Conservation (phyloP, 352 stramenopile species). For the Phytophthora constricta region DNA sequence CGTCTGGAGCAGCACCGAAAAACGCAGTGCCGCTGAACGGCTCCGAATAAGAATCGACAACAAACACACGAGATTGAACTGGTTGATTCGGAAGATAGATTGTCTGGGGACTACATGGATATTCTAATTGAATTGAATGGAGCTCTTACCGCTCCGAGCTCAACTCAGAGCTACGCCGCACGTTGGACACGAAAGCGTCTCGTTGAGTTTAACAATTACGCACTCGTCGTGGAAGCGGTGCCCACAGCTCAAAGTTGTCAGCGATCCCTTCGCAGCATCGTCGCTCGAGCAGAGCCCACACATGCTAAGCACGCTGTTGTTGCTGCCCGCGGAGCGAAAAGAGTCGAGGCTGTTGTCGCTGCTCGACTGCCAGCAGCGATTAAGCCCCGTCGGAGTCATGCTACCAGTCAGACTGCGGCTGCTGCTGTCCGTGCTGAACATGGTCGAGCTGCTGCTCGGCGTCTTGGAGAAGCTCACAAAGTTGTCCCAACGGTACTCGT, state of each 20-base stretch:
- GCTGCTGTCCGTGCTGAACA: slow-evolving; percentile 32
- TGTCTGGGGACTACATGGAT: too few species aligned
- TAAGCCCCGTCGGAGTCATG: slow-evolving; percentile 8
- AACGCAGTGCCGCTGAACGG: background rate
- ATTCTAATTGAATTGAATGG: too few species aligned
- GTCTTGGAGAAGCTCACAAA: slow-evolving; percentile 46
- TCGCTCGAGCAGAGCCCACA: slow-evolving; percentile 34
- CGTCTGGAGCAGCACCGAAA: background rate
- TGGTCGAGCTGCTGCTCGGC: slow-evolving; percentile 42
- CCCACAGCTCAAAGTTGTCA: slow-evolving; percentile 54
- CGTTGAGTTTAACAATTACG: slow-evolving; percentile 63
- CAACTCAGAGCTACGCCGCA: slow-evolving; percentile 29
- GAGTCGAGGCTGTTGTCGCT: slow-evolving; percentile 42
- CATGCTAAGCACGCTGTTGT: slow-evolving; percentile 24
- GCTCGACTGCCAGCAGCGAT: slow-evolving; percentile 24
- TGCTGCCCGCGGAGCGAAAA: slow-evolving; percentile 43
- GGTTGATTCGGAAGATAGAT: background rate
- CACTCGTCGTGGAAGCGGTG: slow-evolving; percentile 80
- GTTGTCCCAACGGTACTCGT: slow-evolving; percentile 61
- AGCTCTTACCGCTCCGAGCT: background rate
- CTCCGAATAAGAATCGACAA: background rate
- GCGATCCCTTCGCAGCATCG: slow-evolving; percentile 27
- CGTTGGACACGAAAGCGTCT: slow-evolving; percentile 52
- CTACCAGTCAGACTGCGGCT: slow-evolving; percentile 27
- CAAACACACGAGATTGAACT: background rate